Percentiles rank a stretch among this genome's conserved stretches.
phyloP scores from a whole-genome alignment of 176 grass and related monocot genomes.

The Carex scoparia region DNA sequence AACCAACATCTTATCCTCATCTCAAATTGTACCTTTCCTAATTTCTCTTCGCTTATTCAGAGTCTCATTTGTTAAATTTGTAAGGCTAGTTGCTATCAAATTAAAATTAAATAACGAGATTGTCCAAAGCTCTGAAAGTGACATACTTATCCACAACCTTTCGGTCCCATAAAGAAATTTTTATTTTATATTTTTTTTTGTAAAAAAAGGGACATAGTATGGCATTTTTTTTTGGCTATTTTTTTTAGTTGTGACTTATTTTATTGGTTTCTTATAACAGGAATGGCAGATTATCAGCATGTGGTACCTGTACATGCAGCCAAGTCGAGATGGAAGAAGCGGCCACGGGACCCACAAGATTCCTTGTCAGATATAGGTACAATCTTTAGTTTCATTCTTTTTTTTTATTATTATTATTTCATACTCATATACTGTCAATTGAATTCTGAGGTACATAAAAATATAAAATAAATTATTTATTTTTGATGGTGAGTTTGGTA shows the following conservation, averaged over 20 bases:
- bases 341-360: constrained; percentile 18
- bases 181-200: background rate
- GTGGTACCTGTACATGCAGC: constrained; percentile 70
- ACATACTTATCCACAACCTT: too few species aligned
- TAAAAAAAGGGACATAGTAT: background rate
- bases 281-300: constrained; percentile 89
- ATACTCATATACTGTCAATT: background rate
- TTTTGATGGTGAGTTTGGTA: background rate
- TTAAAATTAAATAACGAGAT: too few species aligned
- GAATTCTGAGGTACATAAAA: constrained; percentile 10
- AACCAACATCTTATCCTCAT: too few species aligned
- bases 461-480: background rate
- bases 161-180: background rate
- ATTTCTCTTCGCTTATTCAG: too few species aligned
- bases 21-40: too few species aligned
- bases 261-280: constrained; percentile 26
- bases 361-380: constrained; percentile 25
- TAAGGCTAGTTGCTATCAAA: too few species aligned
- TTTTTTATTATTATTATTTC: background rate
- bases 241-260: background rate
- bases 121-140: too few species aligned
- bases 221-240: background rate
- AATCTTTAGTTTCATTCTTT: constrained; percentile 17
- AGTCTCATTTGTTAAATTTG: too few species aligned
- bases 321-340: constrained; percentile 55